phyloP scores from a whole-genome alignment of 176 grass and related monocot species.

The Puya raimondii region DNA sequence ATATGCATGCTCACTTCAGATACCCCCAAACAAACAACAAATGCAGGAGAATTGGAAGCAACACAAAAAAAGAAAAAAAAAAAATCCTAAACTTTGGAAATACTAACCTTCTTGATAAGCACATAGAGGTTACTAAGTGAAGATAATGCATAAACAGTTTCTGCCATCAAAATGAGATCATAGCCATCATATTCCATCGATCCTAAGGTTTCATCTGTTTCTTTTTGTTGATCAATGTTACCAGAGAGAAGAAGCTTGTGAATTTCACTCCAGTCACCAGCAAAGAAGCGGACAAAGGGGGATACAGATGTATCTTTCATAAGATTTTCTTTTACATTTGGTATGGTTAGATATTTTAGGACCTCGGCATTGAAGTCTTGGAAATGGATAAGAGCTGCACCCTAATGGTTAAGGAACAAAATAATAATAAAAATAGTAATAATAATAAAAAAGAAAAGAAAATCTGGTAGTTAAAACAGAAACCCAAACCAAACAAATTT shows the following conservation, averaged over 20 bases:
- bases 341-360: constrained; percentile 70
- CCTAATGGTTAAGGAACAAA: constrained; percentile 26
- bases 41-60: neutral
- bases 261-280: constrained; percentile 92
- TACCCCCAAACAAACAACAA: neutral
- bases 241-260: constrained; percentile 49
- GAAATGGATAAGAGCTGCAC: constrained; percentile 74
- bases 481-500: constrained; percentile 12
- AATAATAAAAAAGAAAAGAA: too few relatives aligned
- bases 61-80: constrained; percentile 5
- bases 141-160: constrained; percentile 74
- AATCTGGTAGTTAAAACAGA: neutral
- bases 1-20: constrained; percentile 17
- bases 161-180: constrained; percentile 93
- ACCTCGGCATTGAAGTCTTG: constrained; percentile 99
- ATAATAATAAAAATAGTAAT: too few relatives aligned
- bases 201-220: constrained; percentile 13
- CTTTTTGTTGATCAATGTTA: constrained; percentile 31
- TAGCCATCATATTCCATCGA: constrained; percentile 37
- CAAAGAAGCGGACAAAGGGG: constrained; percentile 56
- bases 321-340: constrained; percentile 74
- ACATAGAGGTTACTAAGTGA: constrained; percentile 61
- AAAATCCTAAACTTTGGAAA: constrained; percentile 9
- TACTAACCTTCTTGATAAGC: constrained; percentile 66
- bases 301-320: constrained; percentile 31